phyloP scores from a whole-genome alignment of 192 early-diverging fungal species.

The Gigaspora rosea region DNA sequence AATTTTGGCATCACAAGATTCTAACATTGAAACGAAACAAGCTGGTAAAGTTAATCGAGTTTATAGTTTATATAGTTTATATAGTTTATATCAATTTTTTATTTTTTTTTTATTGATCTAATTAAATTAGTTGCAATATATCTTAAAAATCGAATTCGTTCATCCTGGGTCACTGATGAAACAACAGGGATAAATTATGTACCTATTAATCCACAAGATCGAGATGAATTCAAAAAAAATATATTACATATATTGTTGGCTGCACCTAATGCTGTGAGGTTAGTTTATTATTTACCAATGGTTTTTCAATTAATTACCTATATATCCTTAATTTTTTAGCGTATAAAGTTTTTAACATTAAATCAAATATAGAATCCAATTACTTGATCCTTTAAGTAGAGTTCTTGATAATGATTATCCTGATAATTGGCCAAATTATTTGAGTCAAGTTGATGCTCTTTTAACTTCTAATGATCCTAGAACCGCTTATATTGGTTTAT shows the following conservation, averaged over 20 bases:
- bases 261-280: slow-evolving; percentile 75
- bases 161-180: slow-evolving; percentile 63
- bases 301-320: background rate
- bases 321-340: background rate
- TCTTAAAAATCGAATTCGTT: slow-evolving; percentile 84
- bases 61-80: too few species aligned
- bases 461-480: slow-evolving; percentile 67
- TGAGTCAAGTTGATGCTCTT: slow-evolving; percentile 62
- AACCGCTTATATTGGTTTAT: slow-evolving; percentile 74
- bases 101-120: background rate
- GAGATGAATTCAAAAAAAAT: slow-evolving; percentile 14
- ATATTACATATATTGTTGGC: slow-evolving; percentile 30
- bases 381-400: slow-evolving; percentile 72
- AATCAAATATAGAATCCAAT: slow-evolving; percentile 57
- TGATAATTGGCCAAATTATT: slow-evolving; percentile 78
- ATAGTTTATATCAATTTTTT: too few species aligned
- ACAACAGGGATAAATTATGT: slow-evolving; percentile 5
- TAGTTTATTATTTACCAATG: slow-evolving; percentile 14
- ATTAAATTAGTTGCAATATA: slow-evolving; percentile 66
- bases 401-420: slow-evolving; percentile 82
- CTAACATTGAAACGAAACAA: slow-evolving; percentile 56
- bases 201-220: slow-evolving; percentile 15
- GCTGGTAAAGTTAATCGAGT: slow-evolving; percentile 42
- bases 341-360: slow-evolving; percentile 23
- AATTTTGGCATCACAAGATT: slow-evolving; percentile 58